phyloP scores from a whole-genome alignment of 2,329 filamentous ascomycete genomes.

The Biscogniauxia sp. region DNA sequence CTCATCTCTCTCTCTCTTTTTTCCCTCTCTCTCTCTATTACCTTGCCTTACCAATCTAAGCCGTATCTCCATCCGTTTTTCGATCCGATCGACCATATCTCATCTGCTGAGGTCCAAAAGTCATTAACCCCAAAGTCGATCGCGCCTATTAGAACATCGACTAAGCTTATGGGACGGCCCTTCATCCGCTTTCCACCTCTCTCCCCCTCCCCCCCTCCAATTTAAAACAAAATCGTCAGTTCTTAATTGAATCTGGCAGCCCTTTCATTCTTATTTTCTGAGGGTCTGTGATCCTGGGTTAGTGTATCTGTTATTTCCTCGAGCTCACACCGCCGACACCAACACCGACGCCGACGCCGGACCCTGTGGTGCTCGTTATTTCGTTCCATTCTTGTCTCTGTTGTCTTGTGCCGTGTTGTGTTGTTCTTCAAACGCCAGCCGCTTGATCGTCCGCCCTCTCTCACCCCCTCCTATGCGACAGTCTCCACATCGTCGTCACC shows the following conservation, averaged over 20 bases:
- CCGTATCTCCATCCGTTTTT: not conserved
- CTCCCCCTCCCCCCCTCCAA: slow-evolving; percentile 10
- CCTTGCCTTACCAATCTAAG: not conserved
- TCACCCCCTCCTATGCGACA: slow-evolving; percentile 24
- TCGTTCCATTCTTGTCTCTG: slow-evolving; percentile 1
- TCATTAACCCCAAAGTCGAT: not conserved
- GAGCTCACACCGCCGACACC: not conserved
- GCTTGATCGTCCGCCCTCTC: slow-evolving; percentile 25
- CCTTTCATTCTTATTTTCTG: slow-evolving; percentile 8
- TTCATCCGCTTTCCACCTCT: slow-evolving; percentile 9
- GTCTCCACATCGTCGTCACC: slow-evolving; percentile 22
- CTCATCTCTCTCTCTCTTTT: slow-evolving; percentile 6
- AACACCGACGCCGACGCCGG: not conserved
- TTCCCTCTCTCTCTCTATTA: slow-evolving; percentile 1
- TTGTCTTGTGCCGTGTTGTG: slow-evolving; percentile 6
- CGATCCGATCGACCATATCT: slow-evolving; percentile 1
- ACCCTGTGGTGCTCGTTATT: not conserved
- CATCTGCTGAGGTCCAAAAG: not conserved
- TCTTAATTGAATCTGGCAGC: slow-evolving; percentile 36
- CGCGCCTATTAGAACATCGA: slow-evolving; percentile 17
- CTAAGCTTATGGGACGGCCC: slow-evolving; percentile 20
- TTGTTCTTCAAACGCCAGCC: slow-evolving; percentile 24
- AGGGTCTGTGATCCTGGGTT: not conserved
- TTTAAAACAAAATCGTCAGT: slow-evolving; percentile 21
- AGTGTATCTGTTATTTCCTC: not conserved